Evolutionary conservation across 2,329 filamentous ascomycete genomes (phyloP).

Genomic region (Venturia carpophila): DNA sequence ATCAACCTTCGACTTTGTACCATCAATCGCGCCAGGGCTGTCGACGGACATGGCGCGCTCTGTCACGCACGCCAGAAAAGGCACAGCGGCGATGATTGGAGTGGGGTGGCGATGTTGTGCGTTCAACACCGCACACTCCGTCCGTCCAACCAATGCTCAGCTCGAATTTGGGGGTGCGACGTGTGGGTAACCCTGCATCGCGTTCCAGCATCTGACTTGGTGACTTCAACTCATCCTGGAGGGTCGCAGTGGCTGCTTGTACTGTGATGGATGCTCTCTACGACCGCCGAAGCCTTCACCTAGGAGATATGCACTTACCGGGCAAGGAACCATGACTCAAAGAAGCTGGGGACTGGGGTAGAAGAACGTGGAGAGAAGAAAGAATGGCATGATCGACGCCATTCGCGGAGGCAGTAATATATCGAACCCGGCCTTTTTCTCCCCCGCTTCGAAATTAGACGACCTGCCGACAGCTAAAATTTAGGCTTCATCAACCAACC

Average conservation of each 20-base stretch:
- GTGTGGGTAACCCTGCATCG: slow-evolving; percentile 3
- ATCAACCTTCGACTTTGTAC: not conserved
- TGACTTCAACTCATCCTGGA: not conserved
- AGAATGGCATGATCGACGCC: not conserved
- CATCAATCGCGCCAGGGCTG: not conserved
- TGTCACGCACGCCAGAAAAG: slow-evolving; percentile 1
- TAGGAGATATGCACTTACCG: not conserved
- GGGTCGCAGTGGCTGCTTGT: not conserved
- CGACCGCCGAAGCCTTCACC: not conserved
- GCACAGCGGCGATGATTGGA: not conserved
- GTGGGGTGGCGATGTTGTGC: not conserved
- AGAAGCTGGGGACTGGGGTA: not conserved
- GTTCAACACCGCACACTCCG: not conserved
- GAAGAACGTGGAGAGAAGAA: not conserved
- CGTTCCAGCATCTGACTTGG: not conserved
- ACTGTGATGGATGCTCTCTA: not conserved
- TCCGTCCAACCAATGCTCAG: not conserved
- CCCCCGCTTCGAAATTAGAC: not conserved
- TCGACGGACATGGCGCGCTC: not conserved
- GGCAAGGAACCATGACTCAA: not conserved
- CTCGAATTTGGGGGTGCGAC: not conserved
- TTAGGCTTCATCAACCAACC: not conserved
- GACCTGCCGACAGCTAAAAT: not conserved
- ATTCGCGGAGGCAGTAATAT: not conserved
- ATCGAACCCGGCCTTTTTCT: not conserved